These are phyloP conservation scores for Brassica incana DNA, from an alignment of 345 rosid species.

Conservation along the genomic window DNA sequence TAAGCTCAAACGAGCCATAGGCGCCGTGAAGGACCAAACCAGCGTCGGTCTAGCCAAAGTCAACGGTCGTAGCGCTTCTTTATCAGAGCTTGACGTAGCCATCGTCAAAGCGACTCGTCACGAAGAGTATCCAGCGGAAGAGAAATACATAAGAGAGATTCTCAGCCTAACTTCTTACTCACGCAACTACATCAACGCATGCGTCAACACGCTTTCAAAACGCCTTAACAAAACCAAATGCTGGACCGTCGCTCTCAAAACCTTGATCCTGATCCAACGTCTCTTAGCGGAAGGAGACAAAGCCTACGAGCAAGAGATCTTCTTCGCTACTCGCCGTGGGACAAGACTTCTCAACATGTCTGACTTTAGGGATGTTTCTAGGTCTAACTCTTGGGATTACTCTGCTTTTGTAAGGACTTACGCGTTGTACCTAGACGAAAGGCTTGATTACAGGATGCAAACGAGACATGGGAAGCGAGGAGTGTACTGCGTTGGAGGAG, in stretches of 20 bases:
- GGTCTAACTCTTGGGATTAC: constrained; percentile 71
- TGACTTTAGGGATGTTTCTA: constrained; percentile 66
- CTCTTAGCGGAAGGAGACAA: constrained; percentile 67
- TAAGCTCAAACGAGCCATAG: constrained; percentile 67
- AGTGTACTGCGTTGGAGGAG: constrained; percentile 48
- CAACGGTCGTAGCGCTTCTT: constrained; percentile 58
- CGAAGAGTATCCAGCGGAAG: constrained; percentile 84
- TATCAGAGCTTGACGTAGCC: constrained; percentile 78
- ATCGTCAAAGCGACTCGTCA: constrained; percentile 90
- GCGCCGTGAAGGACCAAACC: constrained; percentile 85
- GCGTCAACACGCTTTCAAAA: constrained; percentile 56
- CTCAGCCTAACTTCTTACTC: constrained; percentile 72
- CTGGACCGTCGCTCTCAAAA: constrained; percentile 89
- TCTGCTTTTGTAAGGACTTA: constrained; percentile 83
- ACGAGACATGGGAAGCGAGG: constrained; percentile 60
- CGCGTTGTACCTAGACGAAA: constrained; percentile 73
- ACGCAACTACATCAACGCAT: constrained; percentile 52
- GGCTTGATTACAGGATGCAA: constrained; percentile 70
- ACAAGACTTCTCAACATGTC: constrained; percentile 80
- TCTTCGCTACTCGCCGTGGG: constrained; percentile 84
- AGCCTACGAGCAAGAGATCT: constrained; percentile 81
- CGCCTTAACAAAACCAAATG: constrained; percentile 79
- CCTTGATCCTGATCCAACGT: constrained; percentile 67
- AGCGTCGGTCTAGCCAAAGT: constrained; percentile 89
- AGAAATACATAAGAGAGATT: constrained; percentile 69